These are phyloP conservation scores for Inonotus obliquus DNA, from an alignment of 1,284 basidiomycete genomes.

Conservation along the genomic window DNA sequence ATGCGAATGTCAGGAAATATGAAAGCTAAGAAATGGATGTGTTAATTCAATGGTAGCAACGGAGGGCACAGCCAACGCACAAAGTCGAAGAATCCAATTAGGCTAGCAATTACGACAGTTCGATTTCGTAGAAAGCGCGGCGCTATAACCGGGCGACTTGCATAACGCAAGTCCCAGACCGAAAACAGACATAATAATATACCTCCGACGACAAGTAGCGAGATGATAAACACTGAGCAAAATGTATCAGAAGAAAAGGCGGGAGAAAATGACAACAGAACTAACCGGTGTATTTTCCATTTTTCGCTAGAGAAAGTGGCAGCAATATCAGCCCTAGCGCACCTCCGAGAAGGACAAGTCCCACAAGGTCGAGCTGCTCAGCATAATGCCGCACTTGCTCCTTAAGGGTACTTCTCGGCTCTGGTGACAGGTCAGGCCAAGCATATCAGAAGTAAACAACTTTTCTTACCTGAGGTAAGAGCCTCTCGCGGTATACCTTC, in stretches of 20 bases:
- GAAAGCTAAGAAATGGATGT: conserved; percentile 40
- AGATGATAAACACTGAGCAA: conserved; percentile 47
- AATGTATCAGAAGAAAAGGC: not conserved
- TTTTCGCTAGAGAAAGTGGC: conserved; percentile 55
- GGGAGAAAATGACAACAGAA: conserved; percentile 1
- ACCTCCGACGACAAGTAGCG: conserved; percentile 48
- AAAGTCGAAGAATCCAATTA: conserved; percentile 71
- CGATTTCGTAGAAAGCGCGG: conserved; percentile 53
- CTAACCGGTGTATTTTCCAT: conserved; percentile 40
- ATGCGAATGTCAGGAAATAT: conserved; percentile 57
- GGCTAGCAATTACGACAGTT: conserved; percentile 53
- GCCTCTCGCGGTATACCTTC: not conserved
- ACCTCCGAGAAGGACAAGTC: conserved; percentile 61
- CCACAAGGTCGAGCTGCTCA: conserved; percentile 57
- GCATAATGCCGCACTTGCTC: conserved; percentile 23
- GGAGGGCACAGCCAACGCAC: conserved; percentile 31
- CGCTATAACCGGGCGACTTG: conserved; percentile 49
- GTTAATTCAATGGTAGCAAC: not conserved
- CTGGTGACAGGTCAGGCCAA: not conserved
- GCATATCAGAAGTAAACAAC: not conserved
- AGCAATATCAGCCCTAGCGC: conserved; percentile 61
- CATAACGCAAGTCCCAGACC: conserved; percentile 46
- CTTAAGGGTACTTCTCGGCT: conserved; percentile 21
- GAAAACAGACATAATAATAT: conserved; percentile 38
- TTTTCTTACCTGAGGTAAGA: conserved; percentile 3